Percentiles rank a stretch among this genome's conserved stretches.
Evolutionary conservation across 257 asterid species (phyloP).

Genomic region (Gentiana macrophylla): DNA sequence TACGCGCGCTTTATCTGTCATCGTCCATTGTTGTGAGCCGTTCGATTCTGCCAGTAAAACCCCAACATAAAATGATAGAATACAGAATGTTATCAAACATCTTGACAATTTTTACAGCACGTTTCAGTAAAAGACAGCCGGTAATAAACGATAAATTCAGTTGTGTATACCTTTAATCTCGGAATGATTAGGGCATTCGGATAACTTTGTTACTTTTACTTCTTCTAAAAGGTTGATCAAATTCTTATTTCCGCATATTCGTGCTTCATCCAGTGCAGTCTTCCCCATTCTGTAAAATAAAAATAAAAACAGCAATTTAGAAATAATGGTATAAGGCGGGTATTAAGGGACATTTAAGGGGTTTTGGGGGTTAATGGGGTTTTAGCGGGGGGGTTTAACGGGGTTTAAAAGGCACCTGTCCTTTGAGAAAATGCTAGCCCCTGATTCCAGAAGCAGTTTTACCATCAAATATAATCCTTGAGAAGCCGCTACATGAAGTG

Average conservation of each 20-base stretch:
- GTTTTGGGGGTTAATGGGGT: too few relatives aligned
- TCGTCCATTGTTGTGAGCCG: not conserved
- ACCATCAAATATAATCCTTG: conserved; percentile 71
- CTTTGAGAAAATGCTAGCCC: conserved; percentile 67
- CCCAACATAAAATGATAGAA: not conserved
- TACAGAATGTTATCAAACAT: not conserved
- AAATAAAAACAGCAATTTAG: not conserved
- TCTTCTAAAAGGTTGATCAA: conserved; percentile 58
- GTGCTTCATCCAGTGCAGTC: conserved; percentile 75
- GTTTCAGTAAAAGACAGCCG: not conserved
- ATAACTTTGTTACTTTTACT: conserved; percentile 43
- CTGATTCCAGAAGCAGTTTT: conserved; percentile 70
- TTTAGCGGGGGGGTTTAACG: too few relatives aligned
- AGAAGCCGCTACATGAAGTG: conserved; percentile 82
- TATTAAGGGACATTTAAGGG: conserved; percentile 5
- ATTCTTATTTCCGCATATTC: conserved; percentile 59
- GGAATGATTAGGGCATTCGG: conserved; percentile 28
- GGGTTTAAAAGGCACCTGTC: conserved; percentile 46
- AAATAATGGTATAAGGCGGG: too few relatives aligned
- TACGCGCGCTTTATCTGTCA: conserved; percentile 33
- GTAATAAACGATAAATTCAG: not conserved
- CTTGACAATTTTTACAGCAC: not conserved
- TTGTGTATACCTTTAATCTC: conserved; percentile 34
- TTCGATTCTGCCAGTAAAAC: not conserved
- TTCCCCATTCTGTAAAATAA: conserved; percentile 63